Percentiles rank a stretch among this genome's conserved stretches.
Conservation (phyloP, 2,329 filamentous ascomycete genomes). For the Hypoxylon sp. region DNA sequence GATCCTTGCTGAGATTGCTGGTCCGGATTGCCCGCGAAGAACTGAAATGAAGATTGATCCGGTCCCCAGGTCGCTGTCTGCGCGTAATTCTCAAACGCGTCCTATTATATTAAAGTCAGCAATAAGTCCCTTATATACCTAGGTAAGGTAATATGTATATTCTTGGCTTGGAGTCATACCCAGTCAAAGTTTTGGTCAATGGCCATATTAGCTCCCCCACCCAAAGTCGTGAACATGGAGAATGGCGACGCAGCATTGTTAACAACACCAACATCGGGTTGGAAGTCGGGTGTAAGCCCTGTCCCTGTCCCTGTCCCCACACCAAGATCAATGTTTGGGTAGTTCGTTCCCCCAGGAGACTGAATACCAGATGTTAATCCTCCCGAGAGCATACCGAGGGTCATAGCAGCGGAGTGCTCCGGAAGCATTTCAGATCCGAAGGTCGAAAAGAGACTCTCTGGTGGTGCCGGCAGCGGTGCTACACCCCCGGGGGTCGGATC, state of each 20-base stretch:
- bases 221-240: conserved; percentile 65
- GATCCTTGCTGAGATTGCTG: conserved; percentile 49
- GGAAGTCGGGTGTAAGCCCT: conserved; percentile 56
- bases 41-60: conserved; percentile 64
- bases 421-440: conserved; percentile 53
- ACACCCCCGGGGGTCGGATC: conserved; percentile 43
- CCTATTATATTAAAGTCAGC: conserved; percentile 56
- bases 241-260: conserved; percentile 61
- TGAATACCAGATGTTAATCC: conserved; percentile 55
- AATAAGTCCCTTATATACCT: neutral
- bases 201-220: conserved; percentile 57
- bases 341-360: conserved; percentile 56
- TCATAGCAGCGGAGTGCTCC: conserved; percentile 59
- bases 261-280: conserved; percentile 51
- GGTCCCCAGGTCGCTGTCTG: conserved; percentile 67
- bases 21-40: conserved; percentile 58
- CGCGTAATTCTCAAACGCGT: conserved; percentile 69
- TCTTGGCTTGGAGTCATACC: conserved; percentile 58
- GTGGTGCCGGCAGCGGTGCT: conserved; percentile 33
- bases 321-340: conserved; percentile 62
- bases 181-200: conserved; percentile 69
- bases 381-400: conserved; percentile 59
- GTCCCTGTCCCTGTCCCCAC: conserved; percentile 42
- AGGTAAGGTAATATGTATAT: too few relatives aligned
- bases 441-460: conserved; percentile 48